Percentiles rank a stretch among this genome's conserved stretches.
phyloP scores from a whole-genome alignment of 2,329 filamentous ascomycete species.

The Bipolaris oryzae region DNA sequence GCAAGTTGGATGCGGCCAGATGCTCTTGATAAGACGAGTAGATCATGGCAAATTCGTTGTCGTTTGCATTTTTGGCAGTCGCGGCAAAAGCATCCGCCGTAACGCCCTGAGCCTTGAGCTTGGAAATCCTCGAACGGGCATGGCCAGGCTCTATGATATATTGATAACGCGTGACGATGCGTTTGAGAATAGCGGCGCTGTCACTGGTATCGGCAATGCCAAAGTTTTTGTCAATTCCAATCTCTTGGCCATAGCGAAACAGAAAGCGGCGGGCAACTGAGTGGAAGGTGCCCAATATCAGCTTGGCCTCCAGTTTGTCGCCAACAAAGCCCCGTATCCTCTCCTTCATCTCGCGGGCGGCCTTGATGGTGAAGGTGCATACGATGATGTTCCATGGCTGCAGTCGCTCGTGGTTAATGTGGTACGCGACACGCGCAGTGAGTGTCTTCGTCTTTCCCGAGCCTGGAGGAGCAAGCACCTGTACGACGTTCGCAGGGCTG shows the following conservation, averaged over 20 bases:
- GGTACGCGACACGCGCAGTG: conserved; percentile 88
- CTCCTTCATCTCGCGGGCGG: conserved; percentile 90
- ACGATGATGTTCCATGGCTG: conserved; percentile 89
- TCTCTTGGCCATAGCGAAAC: conserved; percentile 79
- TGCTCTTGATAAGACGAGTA: conserved; percentile 80
- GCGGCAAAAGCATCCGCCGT: conserved; percentile 52
- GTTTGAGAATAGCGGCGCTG: conserved; percentile 76
- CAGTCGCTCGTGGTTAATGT: conserved; percentile 73
- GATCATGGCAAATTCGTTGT: conserved; percentile 69
- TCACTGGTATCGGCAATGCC: conserved; percentile 88
- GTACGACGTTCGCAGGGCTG: conserved; percentile 63
- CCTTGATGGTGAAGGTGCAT: conserved; percentile 96
- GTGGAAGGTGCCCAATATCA: conserved; percentile 93
- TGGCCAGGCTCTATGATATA: conserved; percentile 71
- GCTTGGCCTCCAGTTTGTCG: conserved; percentile 71
- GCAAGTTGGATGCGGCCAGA: conserved; percentile 74
- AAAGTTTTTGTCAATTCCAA: conserved; percentile 82
- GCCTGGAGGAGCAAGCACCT: conserved; percentile 68
- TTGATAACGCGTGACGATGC: conserved; percentile 78
- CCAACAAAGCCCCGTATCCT: conserved; percentile 84
- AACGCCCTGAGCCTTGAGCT: conserved; percentile 63
- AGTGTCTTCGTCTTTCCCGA: conserved; percentile 95
- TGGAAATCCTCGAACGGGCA: conserved; percentile 76
- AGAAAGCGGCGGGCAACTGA: conserved; percentile 88
- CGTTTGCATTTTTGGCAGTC: conserved; percentile 55